These are phyloP conservation scores for Aspergillus aculeatus DNA, from an alignment of 2,329 filamentous ascomycete species.

Conservation along the genomic window DNA sequence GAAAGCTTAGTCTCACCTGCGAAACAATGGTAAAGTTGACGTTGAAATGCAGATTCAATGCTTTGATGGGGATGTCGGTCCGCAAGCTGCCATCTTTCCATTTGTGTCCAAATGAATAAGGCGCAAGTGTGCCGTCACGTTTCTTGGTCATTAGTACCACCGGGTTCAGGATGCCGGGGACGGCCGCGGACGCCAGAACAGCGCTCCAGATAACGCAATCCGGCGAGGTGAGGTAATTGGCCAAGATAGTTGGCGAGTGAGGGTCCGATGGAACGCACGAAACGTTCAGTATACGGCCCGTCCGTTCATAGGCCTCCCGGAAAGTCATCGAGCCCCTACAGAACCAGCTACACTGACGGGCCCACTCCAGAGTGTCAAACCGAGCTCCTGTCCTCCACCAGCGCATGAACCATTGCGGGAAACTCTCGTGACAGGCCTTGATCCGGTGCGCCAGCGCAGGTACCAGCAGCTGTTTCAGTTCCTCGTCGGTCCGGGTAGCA, in stretches of 20 bases:
- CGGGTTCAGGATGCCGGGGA: constrained; percentile 92
- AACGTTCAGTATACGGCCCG: constrained; percentile 91
- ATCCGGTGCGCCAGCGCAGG: constrained; percentile 84
- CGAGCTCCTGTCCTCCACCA: constrained; percentile 93
- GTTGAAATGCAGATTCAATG: constrained; percentile 94
- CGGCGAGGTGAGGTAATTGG: constrained; percentile 91
- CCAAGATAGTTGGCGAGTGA: constrained; percentile 85
- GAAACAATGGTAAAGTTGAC: constrained; percentile 93
- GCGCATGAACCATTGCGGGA: constrained; percentile 71
- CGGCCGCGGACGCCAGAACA: constrained; percentile 88
- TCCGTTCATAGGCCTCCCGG: constrained; percentile 88
- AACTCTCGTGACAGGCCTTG: constrained; percentile 76
- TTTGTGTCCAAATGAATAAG: constrained; percentile 96
- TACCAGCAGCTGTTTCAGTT: constrained; percentile 79
- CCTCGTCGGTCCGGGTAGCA: constrained; percentile 86
- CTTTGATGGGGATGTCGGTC: constrained; percentile 92
- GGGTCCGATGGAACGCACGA: constrained; percentile 94
- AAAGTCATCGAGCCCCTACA: constrained; percentile 90
- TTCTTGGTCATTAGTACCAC: constrained; percentile 91
- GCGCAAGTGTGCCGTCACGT: constrained; percentile 70
- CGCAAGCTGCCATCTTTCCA: constrained; percentile 97
- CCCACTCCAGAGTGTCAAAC: constrained; percentile 94
- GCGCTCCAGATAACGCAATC: constrained; percentile 99
- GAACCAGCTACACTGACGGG: constrained; percentile 81
- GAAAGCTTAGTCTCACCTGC: constrained; percentile 41